Conservation (phyloP, 345 rosid species). For the Turritis glabra region DNA sequence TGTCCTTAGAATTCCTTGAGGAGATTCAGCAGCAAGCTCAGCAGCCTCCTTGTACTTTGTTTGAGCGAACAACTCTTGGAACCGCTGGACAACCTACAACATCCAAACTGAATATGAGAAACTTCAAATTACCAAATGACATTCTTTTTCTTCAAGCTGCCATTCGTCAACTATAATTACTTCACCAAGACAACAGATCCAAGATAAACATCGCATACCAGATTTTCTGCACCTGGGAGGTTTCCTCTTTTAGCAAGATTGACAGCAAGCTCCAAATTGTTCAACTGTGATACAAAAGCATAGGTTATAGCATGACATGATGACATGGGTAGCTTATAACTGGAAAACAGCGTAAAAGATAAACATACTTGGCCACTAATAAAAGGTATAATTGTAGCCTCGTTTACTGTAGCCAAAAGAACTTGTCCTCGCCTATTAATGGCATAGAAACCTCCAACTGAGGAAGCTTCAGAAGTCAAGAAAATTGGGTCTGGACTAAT, state of each 20-base stretch:
- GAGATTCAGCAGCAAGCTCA: slow-evolving; percentile 99
- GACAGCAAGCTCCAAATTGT: slow-evolving; percentile 97
- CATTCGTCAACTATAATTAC: not conserved
- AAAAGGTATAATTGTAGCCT: slow-evolving; percentile 89
- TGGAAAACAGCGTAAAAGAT: not conserved
- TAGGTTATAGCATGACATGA: slow-evolving; percentile 16
- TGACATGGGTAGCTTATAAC: slow-evolving; percentile 17
- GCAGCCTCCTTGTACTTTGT: slow-evolving; percentile 99
- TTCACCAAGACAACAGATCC: slow-evolving; percentile 7
- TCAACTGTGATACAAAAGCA: slow-evolving; percentile 56
- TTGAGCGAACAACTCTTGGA: slow-evolving; percentile 96
- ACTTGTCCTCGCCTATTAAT: slow-evolving; percentile 92
- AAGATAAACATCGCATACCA: slow-evolving; percentile 55
- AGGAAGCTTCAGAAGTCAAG: slow-evolving; percentile 93
- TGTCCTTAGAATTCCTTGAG: slow-evolving; percentile 94
- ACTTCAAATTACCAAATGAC: slow-evolving; percentile 16
- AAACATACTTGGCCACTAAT: slow-evolving; percentile 93
- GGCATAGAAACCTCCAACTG: slow-evolving; percentile 90
- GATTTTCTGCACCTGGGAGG: slow-evolving; percentile 99
- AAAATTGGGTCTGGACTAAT: slow-evolving; percentile 99
- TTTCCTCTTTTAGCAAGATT: slow-evolving; percentile 99
- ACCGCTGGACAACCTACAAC: slow-evolving; percentile 93
- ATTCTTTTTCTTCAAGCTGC: slow-evolving; percentile 2
- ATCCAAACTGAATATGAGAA: slow-evolving; percentile 17
- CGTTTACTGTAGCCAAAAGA: slow-evolving; percentile 87